phyloP scores from a whole-genome alignment of 257 asterid species.

The Solanum piurae region DNA sequence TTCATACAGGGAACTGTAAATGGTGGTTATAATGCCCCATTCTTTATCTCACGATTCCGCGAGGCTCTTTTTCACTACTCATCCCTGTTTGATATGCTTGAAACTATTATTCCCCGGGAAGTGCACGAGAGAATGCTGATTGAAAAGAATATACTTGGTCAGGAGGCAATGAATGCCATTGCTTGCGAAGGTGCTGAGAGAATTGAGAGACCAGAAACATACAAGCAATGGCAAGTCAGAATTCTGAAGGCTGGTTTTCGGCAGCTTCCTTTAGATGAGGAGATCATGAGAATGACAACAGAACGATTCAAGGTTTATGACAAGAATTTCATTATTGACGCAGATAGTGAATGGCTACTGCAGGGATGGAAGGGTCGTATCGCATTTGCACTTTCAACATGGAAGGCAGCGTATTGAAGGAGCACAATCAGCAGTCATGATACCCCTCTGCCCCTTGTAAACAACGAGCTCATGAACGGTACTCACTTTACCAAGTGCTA shows the following conservation, averaged over 20 bases:
- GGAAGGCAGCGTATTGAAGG: neutral
- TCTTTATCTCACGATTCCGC: constrained; percentile 1
- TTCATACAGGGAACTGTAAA: neutral
- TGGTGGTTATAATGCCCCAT: neutral
- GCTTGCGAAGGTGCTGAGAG: constrained; percentile 5
- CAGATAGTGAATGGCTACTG: neutral
- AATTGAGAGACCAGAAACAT: constrained; percentile 5
- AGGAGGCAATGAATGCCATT: constrained; percentile 10
- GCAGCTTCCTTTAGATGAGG: constrained; percentile 1
- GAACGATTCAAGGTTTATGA: neutral
- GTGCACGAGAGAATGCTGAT: neutral
- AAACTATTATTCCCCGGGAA: constrained; percentile 1
- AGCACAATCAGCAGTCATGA: neutral
- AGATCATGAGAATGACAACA: neutral
- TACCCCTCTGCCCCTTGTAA: neutral
- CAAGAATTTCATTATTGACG: neutral
- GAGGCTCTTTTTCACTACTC: constrained; percentile 7
- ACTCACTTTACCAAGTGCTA: neutral
- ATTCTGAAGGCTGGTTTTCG: neutral
- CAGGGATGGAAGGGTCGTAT: constrained; percentile 8
- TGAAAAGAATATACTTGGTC: constrained; percentile 2
- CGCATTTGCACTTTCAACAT: neutral
- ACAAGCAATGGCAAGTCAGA: constrained; percentile 1
- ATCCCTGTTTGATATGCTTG: constrained; percentile 3
- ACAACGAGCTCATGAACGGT: neutral